Evolutionary conservation across 139 green algal species (phyloP).

Genomic region (Microglena sp.): DNA sequence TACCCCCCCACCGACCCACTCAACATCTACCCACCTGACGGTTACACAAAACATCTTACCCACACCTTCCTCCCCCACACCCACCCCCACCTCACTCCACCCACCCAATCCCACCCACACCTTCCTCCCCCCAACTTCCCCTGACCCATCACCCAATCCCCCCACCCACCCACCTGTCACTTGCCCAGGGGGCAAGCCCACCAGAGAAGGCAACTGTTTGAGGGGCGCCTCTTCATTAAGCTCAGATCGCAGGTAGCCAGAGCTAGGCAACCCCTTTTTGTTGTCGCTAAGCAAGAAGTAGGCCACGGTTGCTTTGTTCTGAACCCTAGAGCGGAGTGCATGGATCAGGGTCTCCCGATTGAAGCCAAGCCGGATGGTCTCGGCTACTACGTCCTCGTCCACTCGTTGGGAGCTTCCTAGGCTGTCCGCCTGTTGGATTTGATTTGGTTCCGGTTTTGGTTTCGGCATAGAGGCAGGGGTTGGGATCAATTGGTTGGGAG

Average conservation of each 20-base stretch:
- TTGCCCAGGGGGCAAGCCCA: no score
- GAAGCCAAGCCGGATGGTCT: conserved; percentile 81
- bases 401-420: conserved; percentile 29
- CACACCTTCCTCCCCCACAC: no score
- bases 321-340: conserved; percentile 43
- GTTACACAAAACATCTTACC: no score
- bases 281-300: conserved; percentile 93
- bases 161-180: no score
- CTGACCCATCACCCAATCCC: no score
- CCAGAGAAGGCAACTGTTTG: background rate
- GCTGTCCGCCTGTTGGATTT: conserved; percentile 45
- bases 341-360: conserved; percentile 56
- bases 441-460: no score
- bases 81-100: no score
- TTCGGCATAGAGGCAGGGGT: no score
- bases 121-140: no score
- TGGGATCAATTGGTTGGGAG: conserved; percentile 39
- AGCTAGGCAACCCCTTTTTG: conserved; percentile 41
- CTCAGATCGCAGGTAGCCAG: conserved; percentile 37
- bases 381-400: conserved; percentile 70
- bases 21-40: no score
- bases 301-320: conserved; percentile 94
- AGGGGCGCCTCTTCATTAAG: background rate
- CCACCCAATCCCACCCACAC: no score
- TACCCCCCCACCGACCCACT: no score